Evolutionary conservation across 1,284 basidiomycete genomes (phyloP), one percentile per base, ranked within the genome.

Genomic region (Cryptococcus floricola): DNA sequence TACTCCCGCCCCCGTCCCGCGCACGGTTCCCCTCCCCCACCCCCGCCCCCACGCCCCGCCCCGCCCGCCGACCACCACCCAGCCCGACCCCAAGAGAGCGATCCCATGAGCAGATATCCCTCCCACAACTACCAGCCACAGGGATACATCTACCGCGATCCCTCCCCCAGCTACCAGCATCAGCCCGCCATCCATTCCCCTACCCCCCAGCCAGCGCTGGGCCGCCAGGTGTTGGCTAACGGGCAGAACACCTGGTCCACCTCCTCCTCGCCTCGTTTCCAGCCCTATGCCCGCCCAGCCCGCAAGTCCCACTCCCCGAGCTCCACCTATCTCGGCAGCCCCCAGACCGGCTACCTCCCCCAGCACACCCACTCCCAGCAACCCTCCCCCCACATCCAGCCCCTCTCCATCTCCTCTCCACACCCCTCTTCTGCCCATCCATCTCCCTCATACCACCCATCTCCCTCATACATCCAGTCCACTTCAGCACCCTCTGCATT

Each of bases 261-360:
- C 28, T 50, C 48, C 19, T 39, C 48, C 19, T 55, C 57, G 25
- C 48, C 53, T 16, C 38, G 54, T 16, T 56, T 45, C 38, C 54
- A 53, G 19, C 54, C 58, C n/a, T 60, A 56, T 28, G 10, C 49
- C 12, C 48, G 39, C 9, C 28, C 43, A 31, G 5, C 46, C 37
- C 25, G 16, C 10, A 19, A 53, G 48, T 51, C 54, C 13, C 41
- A 28, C 23, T 37, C 54, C 8, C 50, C 46, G 2, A 43, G 16
- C 19, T 46, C 45, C 31, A 10, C 48, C 53, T 28, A 48, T 46
- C 39, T 41, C 50, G 9, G 10, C 41, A 12, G 39, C 42, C 18
- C 25, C 45, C 46, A n/a, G 39, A 44, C 38, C 28, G 49, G 8
- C 39, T 48, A 39, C 52, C 43, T 27, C 48, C 52, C 12, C 56